Evolutionary conservation across 2,329 filamentous ascomycete genomes (phyloP).

Genomic region (Byssochlamys sp.): DNA sequence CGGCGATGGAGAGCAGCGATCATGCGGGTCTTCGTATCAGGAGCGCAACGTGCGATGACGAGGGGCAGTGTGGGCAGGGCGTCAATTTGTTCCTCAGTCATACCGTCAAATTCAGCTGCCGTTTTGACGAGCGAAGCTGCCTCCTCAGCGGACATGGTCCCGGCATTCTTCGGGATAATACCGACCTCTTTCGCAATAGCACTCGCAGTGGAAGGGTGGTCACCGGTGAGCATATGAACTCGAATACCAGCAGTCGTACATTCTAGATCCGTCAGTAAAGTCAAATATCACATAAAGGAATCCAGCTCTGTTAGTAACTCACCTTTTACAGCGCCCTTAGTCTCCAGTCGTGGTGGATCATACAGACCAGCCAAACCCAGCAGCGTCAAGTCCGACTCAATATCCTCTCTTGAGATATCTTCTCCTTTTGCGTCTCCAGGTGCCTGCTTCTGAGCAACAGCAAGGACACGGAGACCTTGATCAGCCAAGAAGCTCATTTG

Average conservation of each 20-base stretch:
- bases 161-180: constrained; percentile 41
- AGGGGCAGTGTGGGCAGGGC: constrained; percentile 63
- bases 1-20: constrained; percentile 76
- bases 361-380: constrained; percentile 53
- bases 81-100: constrained; percentile 50
- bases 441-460: constrained; percentile 40
- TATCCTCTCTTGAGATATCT: constrained; percentile 35
- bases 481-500: constrained; percentile 50
- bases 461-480: constrained; percentile 52
- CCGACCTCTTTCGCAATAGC: constrained; percentile 51
- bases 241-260: constrained; percentile 47
- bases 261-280: constrained; percentile 14
- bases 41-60: constrained; percentile 74
- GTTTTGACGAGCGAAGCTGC: constrained; percentile 45
- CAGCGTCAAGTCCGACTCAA: constrained; percentile 48
- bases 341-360: constrained; percentile 52
- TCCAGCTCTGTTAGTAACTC: not conserved
- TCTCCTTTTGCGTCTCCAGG: constrained; percentile 13
- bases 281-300: not conserved
- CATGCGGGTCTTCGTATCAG: constrained; percentile 82
- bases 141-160: constrained; percentile 36
- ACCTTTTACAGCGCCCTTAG: constrained; percentile 44
- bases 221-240: constrained; percentile 51
- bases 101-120: constrained; percentile 46
- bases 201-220: constrained; percentile 48